Conservation (phyloP, 2,329 filamentous ascomycete genomes). For the Botrytis sinoallii region DNA sequence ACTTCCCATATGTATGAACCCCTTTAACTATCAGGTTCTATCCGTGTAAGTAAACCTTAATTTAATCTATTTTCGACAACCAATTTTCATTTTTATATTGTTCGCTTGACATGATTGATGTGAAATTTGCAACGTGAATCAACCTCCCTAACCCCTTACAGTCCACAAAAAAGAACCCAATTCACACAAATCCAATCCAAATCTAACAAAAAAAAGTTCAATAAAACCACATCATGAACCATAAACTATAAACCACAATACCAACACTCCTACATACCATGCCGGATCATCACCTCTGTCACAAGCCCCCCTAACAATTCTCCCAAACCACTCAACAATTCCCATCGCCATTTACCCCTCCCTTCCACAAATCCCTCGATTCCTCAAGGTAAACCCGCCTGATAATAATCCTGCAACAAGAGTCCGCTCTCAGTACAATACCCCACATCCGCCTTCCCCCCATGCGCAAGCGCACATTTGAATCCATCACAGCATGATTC, state of each 20-base stretch:
- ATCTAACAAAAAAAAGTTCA: not conserved
- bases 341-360: too few relatives aligned
- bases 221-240: not conserved
- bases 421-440: not conserved
- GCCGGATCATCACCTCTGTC: not conserved
- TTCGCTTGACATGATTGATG: not conserved
- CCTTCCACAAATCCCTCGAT: fast-evolving
- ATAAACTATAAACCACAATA: not conserved
- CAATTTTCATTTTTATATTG: not conserved
- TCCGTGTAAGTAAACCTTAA: not conserved
- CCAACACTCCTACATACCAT: not conserved
- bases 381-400: not conserved
- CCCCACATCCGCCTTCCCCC: not conserved
- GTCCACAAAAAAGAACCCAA: not conserved
- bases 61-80: not conserved
- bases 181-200: not conserved
- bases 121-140: not conserved
- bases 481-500: not conserved
- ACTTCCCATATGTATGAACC: not conserved
- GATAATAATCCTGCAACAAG: conserved; percentile 9
- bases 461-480: conserved; percentile 13
- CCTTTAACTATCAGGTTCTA: not conserved
- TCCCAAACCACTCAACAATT: not conserved
- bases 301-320: too few relatives aligned
- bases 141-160: not conserved